Evolutionary conservation across 768 basidiomycete species (phyloP).

Genomic region (Lactarius psammicola): DNA sequence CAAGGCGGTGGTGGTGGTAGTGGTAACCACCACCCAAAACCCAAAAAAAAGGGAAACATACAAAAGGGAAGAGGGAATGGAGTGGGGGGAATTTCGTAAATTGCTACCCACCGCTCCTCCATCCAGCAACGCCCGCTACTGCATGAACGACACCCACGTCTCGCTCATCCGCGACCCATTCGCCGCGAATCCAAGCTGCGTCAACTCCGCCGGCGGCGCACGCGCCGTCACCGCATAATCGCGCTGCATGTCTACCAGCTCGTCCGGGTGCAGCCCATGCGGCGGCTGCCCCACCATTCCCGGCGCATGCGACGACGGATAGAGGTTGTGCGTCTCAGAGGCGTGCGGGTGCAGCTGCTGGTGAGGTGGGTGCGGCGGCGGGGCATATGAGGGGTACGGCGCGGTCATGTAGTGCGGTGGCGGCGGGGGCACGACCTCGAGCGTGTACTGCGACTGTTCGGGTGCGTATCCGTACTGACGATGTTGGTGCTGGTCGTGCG

Average conservation of each 20-base stretch:
- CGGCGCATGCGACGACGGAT: neutral
- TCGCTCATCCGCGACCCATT: conserved; percentile 51
- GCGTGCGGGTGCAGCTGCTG: neutral
- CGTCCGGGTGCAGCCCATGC: neutral
- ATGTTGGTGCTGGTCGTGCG: conserved; percentile 2
- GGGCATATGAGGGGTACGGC: conserved; percentile 6
- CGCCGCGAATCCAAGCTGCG: conserved; percentile 57
- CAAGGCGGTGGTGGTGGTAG: no score
- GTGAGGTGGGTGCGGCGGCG: neutral
- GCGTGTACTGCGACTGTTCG: conserved; percentile 19
- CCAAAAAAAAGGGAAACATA: no score
- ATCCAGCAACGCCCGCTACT: conserved; percentile 50
- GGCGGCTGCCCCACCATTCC: neutral
- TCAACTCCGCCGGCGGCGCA: conserved; percentile 44
- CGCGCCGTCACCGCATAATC: conserved; percentile 15
- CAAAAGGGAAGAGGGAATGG: no score
- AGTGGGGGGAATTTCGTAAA: neutral
- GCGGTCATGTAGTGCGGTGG: conserved; percentile 9
- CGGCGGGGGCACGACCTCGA: conserved; percentile 3
- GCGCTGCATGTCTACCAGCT: conserved; percentile 1
- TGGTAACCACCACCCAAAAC: no score
- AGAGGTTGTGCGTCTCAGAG: neutral
- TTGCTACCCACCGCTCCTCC: conserved; percentile 9
- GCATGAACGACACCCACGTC: conserved; percentile 62
- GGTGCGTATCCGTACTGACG: conserved; percentile 21